Percentiles rank a stretch among this genome's conserved stretches.
Conservation (phyloP, 2,329 filamentous ascomycete species). For the Sarocladium brachiariae region DNA sequence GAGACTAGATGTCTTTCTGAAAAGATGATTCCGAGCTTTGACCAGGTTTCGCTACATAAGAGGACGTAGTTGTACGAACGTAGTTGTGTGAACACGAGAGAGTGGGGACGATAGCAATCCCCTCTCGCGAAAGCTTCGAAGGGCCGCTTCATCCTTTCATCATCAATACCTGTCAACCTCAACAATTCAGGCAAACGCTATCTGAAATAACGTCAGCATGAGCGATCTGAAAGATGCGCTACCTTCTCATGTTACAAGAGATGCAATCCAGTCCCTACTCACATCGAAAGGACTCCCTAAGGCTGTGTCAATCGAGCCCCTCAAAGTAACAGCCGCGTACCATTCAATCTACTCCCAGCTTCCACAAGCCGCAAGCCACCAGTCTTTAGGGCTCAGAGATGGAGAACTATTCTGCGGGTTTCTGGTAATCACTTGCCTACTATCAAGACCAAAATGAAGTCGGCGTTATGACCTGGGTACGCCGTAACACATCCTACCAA, state of each 20-base stretch:
- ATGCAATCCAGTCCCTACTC: slow-evolving; percentile 15
- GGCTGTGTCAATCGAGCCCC: slow-evolving; percentile 13
- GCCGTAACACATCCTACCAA: slow-evolving; percentile 25
- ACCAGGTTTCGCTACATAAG: too few relatives aligned
- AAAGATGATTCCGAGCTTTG: too few relatives aligned
- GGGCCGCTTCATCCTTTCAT: too few relatives aligned
- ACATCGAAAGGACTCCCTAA: slow-evolving; percentile 14
- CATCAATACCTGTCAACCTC: too few relatives aligned
- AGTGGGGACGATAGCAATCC: too few relatives aligned
- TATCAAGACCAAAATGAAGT: slow-evolving; percentile 32
- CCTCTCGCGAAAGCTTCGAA: too few relatives aligned
- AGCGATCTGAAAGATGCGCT: background rate
- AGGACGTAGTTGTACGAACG: too few relatives aligned
- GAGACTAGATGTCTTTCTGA: too few relatives aligned
- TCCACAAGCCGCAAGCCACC: background rate
- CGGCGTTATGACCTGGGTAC: slow-evolving; percentile 27
- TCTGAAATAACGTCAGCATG: too few relatives aligned
- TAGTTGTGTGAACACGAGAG: too few relatives aligned
- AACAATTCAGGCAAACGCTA: too few relatives aligned
- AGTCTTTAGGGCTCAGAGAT: background rate
- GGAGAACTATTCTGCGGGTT: slow-evolving; percentile 24
- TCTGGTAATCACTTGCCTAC: slow-evolving; percentile 27
- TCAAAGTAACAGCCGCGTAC: slow-evolving; percentile 17
- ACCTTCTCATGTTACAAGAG: background rate
- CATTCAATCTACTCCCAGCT: slow-evolving; percentile 21